phyloP scores from a whole-genome alignment of 495 filamentous ascomycete species.

The Aspergillus mulundensis region DNA sequence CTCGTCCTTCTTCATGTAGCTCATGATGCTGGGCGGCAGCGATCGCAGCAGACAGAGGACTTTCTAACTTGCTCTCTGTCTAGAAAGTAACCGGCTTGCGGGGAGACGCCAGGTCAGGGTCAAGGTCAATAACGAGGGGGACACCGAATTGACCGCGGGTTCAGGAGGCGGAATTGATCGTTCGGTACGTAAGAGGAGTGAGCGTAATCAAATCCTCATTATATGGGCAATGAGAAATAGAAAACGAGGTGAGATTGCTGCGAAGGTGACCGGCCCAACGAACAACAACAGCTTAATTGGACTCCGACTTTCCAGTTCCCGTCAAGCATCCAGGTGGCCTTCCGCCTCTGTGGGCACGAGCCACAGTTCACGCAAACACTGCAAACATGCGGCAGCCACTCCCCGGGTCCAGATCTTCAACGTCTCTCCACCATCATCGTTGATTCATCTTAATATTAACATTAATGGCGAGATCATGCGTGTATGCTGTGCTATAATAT shows the following conservation, averaged over 20 bases:
- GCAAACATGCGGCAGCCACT: constrained; percentile 41
- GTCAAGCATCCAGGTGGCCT: constrained; percentile 43
- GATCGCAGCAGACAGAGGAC: constrained; percentile 32
- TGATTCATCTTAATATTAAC: too few relatives aligned
- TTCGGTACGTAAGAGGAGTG: constrained; percentile 20
- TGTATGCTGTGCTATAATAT: background rate
- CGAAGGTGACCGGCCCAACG: constrained; percentile 15
- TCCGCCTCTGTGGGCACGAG: constrained; percentile 40
- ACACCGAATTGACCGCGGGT: constrained; percentile 30
- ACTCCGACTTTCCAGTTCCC: constrained; percentile 6
- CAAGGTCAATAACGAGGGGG: constrained; percentile 23
- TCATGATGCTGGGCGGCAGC: constrained; percentile 60
- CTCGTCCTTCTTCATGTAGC: constrained; percentile 97
- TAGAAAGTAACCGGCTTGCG: constrained; percentile 5
- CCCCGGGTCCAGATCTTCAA: background rate
- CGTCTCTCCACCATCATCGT: background rate
- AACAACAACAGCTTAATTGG: constrained; percentile 16
- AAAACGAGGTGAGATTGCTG: constrained; percentile 9
- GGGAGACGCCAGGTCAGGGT: constrained; percentile 26
- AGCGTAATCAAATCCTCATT: constrained; percentile 31
- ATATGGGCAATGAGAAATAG: constrained; percentile 10
- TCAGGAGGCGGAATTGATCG: constrained; percentile 18
- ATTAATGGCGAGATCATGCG: too few relatives aligned
- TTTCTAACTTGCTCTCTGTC: constrained; percentile 9
- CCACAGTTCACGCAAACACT: constrained; percentile 32